A percentile compares a stretch with the other conserved stretches of the same genome.
Conservation (phyloP, 2,329 filamentous ascomycete species). For the Aspergillus sergii region DNA sequence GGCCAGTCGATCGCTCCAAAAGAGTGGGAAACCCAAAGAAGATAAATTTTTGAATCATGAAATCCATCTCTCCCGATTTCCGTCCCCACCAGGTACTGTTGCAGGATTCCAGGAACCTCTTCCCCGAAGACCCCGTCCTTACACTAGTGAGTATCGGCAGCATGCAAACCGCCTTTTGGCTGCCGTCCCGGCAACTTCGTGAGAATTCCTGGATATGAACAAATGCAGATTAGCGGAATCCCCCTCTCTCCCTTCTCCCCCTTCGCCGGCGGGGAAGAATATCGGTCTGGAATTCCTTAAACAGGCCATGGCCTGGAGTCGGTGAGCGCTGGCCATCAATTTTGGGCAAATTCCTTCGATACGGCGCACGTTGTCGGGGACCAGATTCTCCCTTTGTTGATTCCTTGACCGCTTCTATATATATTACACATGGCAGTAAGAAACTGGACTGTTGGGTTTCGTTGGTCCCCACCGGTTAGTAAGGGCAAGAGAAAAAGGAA, state of each 20-base stretch:
- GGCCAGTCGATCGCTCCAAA: slow-evolving; percentile 4
- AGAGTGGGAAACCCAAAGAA: neutral
- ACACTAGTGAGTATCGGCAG: slow-evolving; percentile 32
- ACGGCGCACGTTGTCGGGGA: neutral
- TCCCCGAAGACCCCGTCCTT: slow-evolving; percentile 33
- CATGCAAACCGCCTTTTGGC: slow-evolving; percentile 20
- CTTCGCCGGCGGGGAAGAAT: neutral
- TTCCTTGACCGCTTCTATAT: slow-evolving; percentile 15
- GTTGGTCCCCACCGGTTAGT: slow-evolving; percentile 4
- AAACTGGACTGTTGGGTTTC: slow-evolving; percentile 8
- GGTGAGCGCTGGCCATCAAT: slow-evolving; percentile 9
- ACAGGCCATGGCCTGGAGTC: slow-evolving; percentile 6
- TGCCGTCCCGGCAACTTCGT: slow-evolving; percentile 17
- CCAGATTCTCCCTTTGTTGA: neutral
- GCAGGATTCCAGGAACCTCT: slow-evolving; percentile 36
- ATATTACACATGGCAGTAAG: slow-evolving; percentile 15
- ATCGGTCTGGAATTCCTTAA: slow-evolving; percentile 6
- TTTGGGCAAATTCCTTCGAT: neutral
- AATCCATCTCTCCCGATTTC: slow-evolving; percentile 3
- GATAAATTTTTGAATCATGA: slow-evolving; percentile 2
- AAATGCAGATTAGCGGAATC: neutral
- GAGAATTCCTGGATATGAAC: slow-evolving; percentile 3
- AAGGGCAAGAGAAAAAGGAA: neutral
- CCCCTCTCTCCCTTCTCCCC: neutral
- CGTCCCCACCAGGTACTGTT: slow-evolving; percentile 25